These are phyloP conservation scores for Taiozyma sp. DNA, from an alignment of 1,139 yeast genomes.

Conservation along the genomic window DNA sequence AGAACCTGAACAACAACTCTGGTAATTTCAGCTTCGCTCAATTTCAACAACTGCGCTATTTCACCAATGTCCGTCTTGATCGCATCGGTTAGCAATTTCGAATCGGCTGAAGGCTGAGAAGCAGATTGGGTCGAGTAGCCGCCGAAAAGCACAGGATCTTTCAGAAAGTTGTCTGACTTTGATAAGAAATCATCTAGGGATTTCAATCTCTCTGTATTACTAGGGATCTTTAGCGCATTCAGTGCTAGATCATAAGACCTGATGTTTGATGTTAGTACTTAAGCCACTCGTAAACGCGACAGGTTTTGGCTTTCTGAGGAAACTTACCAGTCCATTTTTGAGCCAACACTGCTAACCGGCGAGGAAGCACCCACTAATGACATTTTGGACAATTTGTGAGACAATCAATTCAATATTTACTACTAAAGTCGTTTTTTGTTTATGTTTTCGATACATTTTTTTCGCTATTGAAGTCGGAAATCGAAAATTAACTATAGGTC, in stretches of 20 bases:
- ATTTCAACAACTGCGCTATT: slow-evolving; percentile 28
- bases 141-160: slow-evolving; percentile 35
- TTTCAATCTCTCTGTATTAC: slow-evolving; percentile 23
- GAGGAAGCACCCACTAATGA: not conserved
- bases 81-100: not conserved
- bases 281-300: not conserved
- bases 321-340: not conserved
- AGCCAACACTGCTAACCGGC: not conserved
- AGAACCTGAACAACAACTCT: slow-evolving; percentile 40
- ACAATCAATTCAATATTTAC: not conserved
- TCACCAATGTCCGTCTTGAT: slow-evolving; percentile 24
- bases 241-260: slow-evolving; percentile 24
- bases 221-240: slow-evolving; percentile 10
- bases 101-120: slow-evolving; percentile 7
- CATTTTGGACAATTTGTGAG: not conserved
- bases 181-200: slow-evolving; percentile 42
- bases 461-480: not conserved
- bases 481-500: not conserved
- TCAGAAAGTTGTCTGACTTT: slow-evolving; percentile 29
- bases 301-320: not conserved
- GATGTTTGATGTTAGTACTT: slow-evolving; percentile 8
- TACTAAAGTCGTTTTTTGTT: not conserved
- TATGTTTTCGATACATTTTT: not conserved
- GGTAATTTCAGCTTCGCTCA: slow-evolving; percentile 39
- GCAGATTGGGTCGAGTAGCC: slow-evolving; percentile 15